Evolutionary conservation across 2,329 filamentous ascomycete genomes (phyloP), one percentile per base, ranked within the genome.

Genomic region (Tolypocladium ovalisporum): DNA sequence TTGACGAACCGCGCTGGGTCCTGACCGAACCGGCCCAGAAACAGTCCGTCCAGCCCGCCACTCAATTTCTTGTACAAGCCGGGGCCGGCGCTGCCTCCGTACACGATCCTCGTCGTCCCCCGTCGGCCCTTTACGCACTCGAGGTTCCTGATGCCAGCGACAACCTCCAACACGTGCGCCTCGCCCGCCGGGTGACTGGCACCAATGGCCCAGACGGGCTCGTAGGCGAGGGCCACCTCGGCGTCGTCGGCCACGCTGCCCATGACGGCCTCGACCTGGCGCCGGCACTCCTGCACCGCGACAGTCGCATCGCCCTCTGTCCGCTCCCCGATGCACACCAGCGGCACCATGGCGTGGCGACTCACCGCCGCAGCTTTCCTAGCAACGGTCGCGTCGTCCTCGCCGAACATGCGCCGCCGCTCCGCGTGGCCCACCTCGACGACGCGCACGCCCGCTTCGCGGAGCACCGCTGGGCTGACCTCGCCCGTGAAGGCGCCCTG

Each of bases 151-250:
- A 92, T 77, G 22, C 82, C 82, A 64, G 79, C 79, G 19, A 88
- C 85, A 2, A 94, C 88, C 40, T 77, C 80, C 4, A 86, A 79
- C 0, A 95, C 87, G 67, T 95, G 86, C 60, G 86, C 84, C 22
- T 85, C 81, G 9, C 79, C 79, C 0, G 90, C 90, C 2, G 90
- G 89, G 65, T 86, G 76, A 1, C 80, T 75, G 12, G 89, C 85
- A 0, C 90, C 90, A 70, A 94, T 95, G 1, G 90, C 90, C 90
- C 90, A 95, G 1, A 94, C 89, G 9, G 90, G 90, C 75, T 95
- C 90, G 67, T 95, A 95, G 1, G 90, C 90, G 58, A 95, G 79
- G 8, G 93, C 81, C 6, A 94, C 79, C 53, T 90, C 86, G 0
- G 84, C 81, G 19, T 83, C 76, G 13, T 76, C 75, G 0, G 84